Base-by-base conservation (phyloP, 805 yeast genomes). In the Candida bentonensis region DNA sequence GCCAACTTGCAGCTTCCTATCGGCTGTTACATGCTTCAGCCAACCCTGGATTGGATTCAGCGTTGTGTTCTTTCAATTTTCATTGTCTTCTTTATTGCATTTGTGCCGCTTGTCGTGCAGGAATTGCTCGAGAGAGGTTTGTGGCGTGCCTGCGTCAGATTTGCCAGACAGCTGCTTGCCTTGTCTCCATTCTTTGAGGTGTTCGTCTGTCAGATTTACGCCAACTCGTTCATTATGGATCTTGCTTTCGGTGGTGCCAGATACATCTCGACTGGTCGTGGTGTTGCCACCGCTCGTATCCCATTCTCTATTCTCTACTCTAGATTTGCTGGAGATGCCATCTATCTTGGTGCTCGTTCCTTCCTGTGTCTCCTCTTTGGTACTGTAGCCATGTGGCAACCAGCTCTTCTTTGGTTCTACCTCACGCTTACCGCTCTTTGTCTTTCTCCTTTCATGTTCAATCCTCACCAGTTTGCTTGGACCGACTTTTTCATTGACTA, bases 391-490 rank as follows among this genome's bases (percentile, higher is more conserved):
- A 82, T 85, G 73, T 87, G 97, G 97, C 94, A 85, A 66, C 82
- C 95, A 21, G 84, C 96, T 39, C 70, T 92, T 55, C 65, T 89
- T 51, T 92, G 96, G 96, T 92, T 92, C 77, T 92, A 97, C 96
- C 81, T 92, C 47, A 82, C 95, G 17, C 69, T 87, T 54, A 72
- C 87, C 41, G 84, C 97, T 2, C 73, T 92, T 67, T 74, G 86
- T 67, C 76, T 86, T 54, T 81, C 97, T 42, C 98, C 98, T 57
- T 87, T 89, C 64, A 60, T 92, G 49, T 92, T 86, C 77, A 92
- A 92, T 68, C 98, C 98, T 41, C 96, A 89, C 68, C 97, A 92
- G 70, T 92, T 88, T 65, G 78, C 96, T 43, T 82, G 94, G 88
- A 83, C 80, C 61, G 96, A 88, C 66, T 89, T 82, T 76, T 86